Percentiles rank a stretch among this genome's conserved stretches.
Evolutionary conservation across 2,329 filamentous ascomycete genomes (phyloP).

Genomic region (Fusarium xyrophilum): DNA sequence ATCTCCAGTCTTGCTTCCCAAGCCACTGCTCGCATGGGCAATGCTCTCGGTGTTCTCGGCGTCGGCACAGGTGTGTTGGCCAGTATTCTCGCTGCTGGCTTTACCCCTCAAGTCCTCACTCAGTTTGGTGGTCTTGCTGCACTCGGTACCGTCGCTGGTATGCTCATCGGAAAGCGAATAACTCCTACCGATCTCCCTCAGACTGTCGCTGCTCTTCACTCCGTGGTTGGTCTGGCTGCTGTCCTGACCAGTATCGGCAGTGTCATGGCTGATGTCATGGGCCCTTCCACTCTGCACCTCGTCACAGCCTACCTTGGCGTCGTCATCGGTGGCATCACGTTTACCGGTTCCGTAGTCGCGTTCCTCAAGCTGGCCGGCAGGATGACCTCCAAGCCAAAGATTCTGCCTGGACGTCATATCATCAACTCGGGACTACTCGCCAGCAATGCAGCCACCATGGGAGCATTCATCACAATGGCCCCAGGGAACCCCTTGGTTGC

Average conservation of each 20-base stretch:
- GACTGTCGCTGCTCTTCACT: slow-evolving; percentile 87
- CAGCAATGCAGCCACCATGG: slow-evolving; percentile 82
- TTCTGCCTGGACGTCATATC: slow-evolving; percentile 75
- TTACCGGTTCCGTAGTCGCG: slow-evolving; percentile 88
- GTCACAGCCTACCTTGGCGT: slow-evolving; percentile 88
- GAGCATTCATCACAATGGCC: slow-evolving; percentile 80
- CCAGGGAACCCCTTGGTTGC: slow-evolving; percentile 81
- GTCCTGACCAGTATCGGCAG: slow-evolving; percentile 89
- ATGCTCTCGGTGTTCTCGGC: slow-evolving; percentile 85
- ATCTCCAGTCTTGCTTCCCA: slow-evolving; percentile 84
- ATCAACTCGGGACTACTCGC: slow-evolving; percentile 78
- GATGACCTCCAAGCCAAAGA: slow-evolving; percentile 79
- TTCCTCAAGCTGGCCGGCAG: slow-evolving; percentile 85
- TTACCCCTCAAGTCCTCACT: slow-evolving; percentile 76
- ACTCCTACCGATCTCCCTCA: slow-evolving; percentile 88
- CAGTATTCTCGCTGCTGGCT: slow-evolving; percentile 81
- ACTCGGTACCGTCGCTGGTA: slow-evolving; percentile 71
- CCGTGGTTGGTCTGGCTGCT: slow-evolving; percentile 86
- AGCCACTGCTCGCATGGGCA: slow-evolving; percentile 81
- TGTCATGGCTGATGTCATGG: slow-evolving; percentile 74
- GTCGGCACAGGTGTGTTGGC: slow-evolving; percentile 84
- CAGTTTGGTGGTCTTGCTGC: slow-evolving; percentile 82
- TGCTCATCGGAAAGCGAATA: slow-evolving; percentile 83
- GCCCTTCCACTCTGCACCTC: slow-evolving; percentile 79
- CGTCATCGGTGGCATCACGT: slow-evolving; percentile 85